phyloP scores from a whole-genome alignment of 2,329 filamentous ascomycete genomes.

The Aspergillus tanneri region DNA sequence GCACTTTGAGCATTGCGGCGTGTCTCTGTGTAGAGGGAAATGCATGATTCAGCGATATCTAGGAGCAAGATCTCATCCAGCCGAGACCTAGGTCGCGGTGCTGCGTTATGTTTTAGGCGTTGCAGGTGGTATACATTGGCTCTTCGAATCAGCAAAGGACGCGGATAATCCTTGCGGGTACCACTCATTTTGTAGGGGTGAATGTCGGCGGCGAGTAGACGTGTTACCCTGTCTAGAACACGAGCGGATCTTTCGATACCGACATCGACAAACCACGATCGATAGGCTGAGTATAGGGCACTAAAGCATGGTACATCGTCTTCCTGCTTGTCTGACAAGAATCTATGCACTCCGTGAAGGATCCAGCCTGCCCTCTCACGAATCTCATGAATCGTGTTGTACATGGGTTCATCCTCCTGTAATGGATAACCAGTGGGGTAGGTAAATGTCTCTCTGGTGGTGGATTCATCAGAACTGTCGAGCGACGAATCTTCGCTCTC shows the following conservation, averaged over 20 bases:
- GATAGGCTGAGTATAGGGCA: constrained; percentile 84
- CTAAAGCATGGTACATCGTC: constrained; percentile 97
- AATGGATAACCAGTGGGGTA: constrained; percentile 88
- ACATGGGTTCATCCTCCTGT: constrained; percentile 61
- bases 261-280: constrained; percentile 96
- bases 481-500: constrained; percentile 51
- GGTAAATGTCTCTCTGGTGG: constrained; percentile 76
- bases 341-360: constrained; percentile 79
- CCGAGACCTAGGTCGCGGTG: constrained; percentile 82
- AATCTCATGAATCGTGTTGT: constrained; percentile 74
- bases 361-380: constrained; percentile 77
- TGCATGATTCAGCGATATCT: constrained; percentile 83
- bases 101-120: constrained; percentile 89
- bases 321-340: constrained; percentile 79
- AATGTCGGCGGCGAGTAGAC: constrained; percentile 82
- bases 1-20: constrained; percentile 90
- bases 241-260: constrained; percentile 95
- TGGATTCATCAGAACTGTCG: constrained; percentile 58
- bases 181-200: constrained; percentile 94
- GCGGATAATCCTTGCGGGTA: constrained; percentile 85
- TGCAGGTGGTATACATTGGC: constrained; percentile 94
- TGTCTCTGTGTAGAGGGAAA: constrained; percentile 92
- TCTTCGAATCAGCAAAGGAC: constrained; percentile 85
- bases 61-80: constrained; percentile 81
- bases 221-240: constrained; percentile 80